Conservation (phyloP, 2,329 filamentous ascomycete species). For the Fusarium torreyae region DNA sequence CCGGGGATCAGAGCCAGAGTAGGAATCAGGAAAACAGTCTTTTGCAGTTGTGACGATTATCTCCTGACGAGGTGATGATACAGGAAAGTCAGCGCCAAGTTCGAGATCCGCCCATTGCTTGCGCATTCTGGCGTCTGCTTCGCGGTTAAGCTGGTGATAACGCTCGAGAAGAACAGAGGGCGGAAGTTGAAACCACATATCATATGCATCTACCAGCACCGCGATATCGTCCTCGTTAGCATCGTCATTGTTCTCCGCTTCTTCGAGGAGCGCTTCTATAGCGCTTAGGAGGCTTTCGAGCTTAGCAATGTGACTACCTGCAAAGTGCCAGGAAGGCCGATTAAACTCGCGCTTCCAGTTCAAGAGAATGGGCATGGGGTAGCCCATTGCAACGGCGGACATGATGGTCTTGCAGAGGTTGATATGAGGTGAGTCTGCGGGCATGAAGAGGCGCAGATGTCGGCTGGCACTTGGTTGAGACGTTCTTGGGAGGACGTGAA, state of each 20-base stretch:
- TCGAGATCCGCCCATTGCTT: slow-evolving; percentile 44
- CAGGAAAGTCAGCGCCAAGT: slow-evolving; percentile 45
- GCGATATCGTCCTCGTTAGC: slow-evolving; percentile 53
- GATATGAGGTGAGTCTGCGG: slow-evolving; percentile 55
- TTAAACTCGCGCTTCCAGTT: slow-evolving; percentile 59
- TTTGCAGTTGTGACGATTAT: slow-evolving; percentile 56
- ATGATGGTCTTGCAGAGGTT: slow-evolving; percentile 59
- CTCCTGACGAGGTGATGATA: slow-evolving; percentile 51
- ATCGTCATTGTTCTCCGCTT: slow-evolving; percentile 24
- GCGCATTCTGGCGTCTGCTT: slow-evolving; percentile 52
- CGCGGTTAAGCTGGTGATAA: slow-evolving; percentile 55
- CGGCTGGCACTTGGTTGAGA: slow-evolving; percentile 34
- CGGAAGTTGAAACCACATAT: slow-evolving; percentile 59
- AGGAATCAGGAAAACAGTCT: slow-evolving; percentile 53
- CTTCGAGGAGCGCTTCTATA: slow-evolving; percentile 50
- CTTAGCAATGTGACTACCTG: slow-evolving; percentile 58
- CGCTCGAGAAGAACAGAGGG: slow-evolving; percentile 56
- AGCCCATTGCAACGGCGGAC: slow-evolving; percentile 57
- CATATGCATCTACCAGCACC: slow-evolving; percentile 57
- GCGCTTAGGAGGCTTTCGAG: slow-evolving; percentile 54
- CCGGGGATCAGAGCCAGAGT: slow-evolving; percentile 55
- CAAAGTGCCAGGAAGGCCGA: slow-evolving; percentile 56
- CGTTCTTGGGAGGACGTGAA: slow-evolving; percentile 15
- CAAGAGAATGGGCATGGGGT: slow-evolving; percentile 55
- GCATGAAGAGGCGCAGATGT: slow-evolving; percentile 57